A percentile compares a stretch with the other conserved stretches of the same genome.
phyloP scores from a whole-genome alignment of 108 stramenopile species.

The Hondaea fermentalgiana region DNA sequence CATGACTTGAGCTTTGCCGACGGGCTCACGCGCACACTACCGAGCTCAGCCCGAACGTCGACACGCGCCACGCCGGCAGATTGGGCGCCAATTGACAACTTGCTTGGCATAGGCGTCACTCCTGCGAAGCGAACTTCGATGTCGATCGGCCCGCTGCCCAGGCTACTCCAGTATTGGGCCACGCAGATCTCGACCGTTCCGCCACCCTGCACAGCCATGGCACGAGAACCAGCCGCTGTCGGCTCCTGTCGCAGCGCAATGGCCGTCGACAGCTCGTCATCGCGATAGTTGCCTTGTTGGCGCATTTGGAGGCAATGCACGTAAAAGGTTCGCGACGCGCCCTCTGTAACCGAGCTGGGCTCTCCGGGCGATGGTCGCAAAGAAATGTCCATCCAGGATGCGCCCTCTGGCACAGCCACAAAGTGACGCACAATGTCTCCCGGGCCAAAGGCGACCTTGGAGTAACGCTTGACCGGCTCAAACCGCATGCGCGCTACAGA shows the following conservation, averaged over 20 bases:
- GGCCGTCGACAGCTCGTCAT: slow-evolving; percentile 31
- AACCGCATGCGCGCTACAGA: not conserved
- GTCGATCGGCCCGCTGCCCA: slow-evolving; percentile 23
- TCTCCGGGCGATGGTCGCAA: not conserved
- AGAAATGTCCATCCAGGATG: slow-evolving; percentile 38
- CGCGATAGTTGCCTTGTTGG: slow-evolving; percentile 28
- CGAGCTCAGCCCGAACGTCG: not conserved
- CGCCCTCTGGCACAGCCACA: slow-evolving; percentile 37
- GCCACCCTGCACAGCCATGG: slow-evolving; percentile 28
- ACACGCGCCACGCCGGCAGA: not conserved
- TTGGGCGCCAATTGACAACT: not conserved
- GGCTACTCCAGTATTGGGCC: slow-evolving; percentile 43
- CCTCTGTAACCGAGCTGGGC: not conserved
- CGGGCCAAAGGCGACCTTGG: not conserved
- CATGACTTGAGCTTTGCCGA: not conserved
- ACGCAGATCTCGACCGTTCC: slow-evolving; percentile 36
- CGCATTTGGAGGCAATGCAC: slow-evolving; percentile 46
- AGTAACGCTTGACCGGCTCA: not conserved
- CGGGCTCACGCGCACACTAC: not conserved
- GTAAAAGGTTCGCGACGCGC: slow-evolving; percentile 24
- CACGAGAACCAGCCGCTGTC: not conserved
- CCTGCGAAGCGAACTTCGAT: not conserved
- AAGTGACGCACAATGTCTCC: slow-evolving; percentile 27
- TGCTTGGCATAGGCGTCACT: not conserved
- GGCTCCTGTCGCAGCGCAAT: slow-evolving; percentile 34